Percentiles rank a stretch among this genome's conserved stretches.
Evolutionary conservation across 164 flowering plant genomes (phyloP).

Genomic region (Aristolochia californica): DNA sequence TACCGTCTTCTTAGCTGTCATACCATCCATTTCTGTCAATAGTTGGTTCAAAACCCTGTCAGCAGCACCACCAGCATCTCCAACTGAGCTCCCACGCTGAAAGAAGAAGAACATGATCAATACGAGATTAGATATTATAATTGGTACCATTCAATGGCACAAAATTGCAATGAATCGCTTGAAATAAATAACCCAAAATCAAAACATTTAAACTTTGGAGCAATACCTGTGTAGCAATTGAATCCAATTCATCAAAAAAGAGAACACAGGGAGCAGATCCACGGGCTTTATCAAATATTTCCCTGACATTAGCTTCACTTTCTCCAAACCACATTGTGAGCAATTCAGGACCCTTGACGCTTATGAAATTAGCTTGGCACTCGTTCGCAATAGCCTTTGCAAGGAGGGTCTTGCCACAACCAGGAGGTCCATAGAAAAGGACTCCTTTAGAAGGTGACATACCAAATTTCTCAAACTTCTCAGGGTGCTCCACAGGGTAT

Average conservation of each 20-base stretch:
- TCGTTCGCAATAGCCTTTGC: constrained; percentile 72
- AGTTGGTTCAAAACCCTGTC: constrained; percentile 65
- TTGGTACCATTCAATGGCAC: neutral
- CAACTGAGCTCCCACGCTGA: constrained; percentile 46
- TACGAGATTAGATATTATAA: too few relatives aligned
- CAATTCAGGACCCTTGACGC: constrained; percentile 62
- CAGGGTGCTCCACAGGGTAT: constrained; percentile 75
- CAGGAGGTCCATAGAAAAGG: constrained; percentile 66
- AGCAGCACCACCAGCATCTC: constrained; percentile 70
- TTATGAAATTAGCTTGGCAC: constrained; percentile 66
- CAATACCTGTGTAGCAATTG: constrained; percentile 56
- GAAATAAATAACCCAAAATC: neutral
- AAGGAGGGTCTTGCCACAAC: constrained; percentile 64
- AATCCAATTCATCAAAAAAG: constrained; percentile 67
- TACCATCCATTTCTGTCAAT: constrained; percentile 68
- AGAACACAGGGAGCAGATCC: constrained; percentile 67
- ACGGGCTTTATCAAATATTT: constrained; percentile 63
- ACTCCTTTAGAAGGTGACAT: constrained; percentile 77
- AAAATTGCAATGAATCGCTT: too few relatives aligned
- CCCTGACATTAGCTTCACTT: constrained; percentile 73
- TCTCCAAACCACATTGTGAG: constrained; percentile 79
- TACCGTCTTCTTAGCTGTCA: constrained; percentile 61
- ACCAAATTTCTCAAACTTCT: constrained; percentile 69
- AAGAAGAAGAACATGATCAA: neutral
- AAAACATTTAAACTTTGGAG: too few relatives aligned